Percentiles rank a stretch among this genome's conserved stretches.
Conservation (phyloP, 2,329 filamentous ascomycete species). For the Phialemoniopsis sp. region DNA sequence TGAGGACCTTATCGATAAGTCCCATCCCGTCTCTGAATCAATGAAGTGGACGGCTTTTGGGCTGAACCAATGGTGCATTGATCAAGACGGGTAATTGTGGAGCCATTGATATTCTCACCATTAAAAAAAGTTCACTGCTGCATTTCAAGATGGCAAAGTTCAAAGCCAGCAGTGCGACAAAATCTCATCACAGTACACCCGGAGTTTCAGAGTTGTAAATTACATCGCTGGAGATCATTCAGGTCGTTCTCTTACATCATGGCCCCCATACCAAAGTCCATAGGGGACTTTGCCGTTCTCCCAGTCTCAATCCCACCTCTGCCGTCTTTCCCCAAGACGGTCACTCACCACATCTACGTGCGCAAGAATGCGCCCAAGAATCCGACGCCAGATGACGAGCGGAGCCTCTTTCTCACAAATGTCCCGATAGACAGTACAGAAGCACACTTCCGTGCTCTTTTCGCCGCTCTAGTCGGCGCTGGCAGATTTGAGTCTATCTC, state of each 20-base stretch:
- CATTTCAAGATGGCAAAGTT: too few relatives aligned
- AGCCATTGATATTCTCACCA: too few relatives aligned
- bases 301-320: conserved; percentile 62
- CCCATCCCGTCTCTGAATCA: too few relatives aligned
- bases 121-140: too few relatives aligned
- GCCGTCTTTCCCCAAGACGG: conserved; percentile 54
- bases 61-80: too few relatives aligned
- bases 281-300: conserved; percentile 63
- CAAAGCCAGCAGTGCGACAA: too few relatives aligned
- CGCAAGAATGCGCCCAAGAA: conserved; percentile 78
- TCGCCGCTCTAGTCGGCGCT: conserved; percentile 68
- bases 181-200: too few relatives aligned
- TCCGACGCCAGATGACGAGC: conserved; percentile 66
- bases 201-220: too few relatives aligned
- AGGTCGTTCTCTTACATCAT: conserved; percentile 15
- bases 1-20: too few relatives aligned
- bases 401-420: conserved; percentile 89
- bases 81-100: too few relatives aligned
- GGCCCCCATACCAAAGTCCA: conserved; percentile 34
- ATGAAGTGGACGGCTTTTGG: too few relatives aligned
- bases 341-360: conserved; percentile 82
- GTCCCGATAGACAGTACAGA: conserved; percentile 81
- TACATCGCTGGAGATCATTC: not conserved
- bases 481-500: conserved; percentile 73
- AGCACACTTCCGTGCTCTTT: conserved; percentile 69